Conservation (phyloP, 768 basidiomycete species). For the Russula compacta region DNA sequence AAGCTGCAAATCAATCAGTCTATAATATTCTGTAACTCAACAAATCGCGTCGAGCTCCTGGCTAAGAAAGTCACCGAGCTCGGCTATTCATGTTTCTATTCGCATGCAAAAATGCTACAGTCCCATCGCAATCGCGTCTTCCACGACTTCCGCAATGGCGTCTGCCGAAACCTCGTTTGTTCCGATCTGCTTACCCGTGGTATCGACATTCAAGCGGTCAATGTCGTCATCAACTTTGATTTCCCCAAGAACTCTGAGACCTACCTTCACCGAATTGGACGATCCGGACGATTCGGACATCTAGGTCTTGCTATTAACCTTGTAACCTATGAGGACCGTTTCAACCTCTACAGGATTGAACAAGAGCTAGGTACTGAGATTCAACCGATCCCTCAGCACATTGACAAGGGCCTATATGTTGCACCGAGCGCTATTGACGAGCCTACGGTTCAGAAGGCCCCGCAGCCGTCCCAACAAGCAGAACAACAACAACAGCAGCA, state of each 20-base stretch:
- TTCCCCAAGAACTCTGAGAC: conserved; percentile 99
- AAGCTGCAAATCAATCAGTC: conserved; percentile 99
- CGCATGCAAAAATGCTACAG: conserved; percentile 99
- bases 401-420: conserved; percentile 91
- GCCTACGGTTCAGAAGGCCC: conserved; percentile 34
- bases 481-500: conserved; percentile 22
- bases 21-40: conserved; percentile 99
- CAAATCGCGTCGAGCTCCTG: conserved; percentile 97
- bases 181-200: conserved; percentile 95
- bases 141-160: conserved; percentile 98
- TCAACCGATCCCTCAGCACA: conserved; percentile 83
- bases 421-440: conserved; percentile 52
- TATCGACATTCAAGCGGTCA: conserved; percentile 99
- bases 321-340: conserved; percentile 95
- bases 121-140: conserved; percentile 98
- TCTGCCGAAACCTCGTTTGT: conserved; percentile 98
- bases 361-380: conserved; percentile 99
- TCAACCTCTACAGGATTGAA: conserved; percentile 96
- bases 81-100: conserved; percentile 99
- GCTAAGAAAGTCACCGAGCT: conserved; percentile 99
- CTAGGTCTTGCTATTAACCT: conserved; percentile 95
- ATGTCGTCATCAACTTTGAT: conserved; percentile 99
- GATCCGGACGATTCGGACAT: conserved; percentile 95
- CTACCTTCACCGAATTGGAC: conserved; percentile 96
- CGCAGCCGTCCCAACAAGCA: conserved; percentile 29